Evolutionary conservation across 148 eudicot genomes (phyloP).

Genomic region (Fagopyrum tataricum): DNA sequence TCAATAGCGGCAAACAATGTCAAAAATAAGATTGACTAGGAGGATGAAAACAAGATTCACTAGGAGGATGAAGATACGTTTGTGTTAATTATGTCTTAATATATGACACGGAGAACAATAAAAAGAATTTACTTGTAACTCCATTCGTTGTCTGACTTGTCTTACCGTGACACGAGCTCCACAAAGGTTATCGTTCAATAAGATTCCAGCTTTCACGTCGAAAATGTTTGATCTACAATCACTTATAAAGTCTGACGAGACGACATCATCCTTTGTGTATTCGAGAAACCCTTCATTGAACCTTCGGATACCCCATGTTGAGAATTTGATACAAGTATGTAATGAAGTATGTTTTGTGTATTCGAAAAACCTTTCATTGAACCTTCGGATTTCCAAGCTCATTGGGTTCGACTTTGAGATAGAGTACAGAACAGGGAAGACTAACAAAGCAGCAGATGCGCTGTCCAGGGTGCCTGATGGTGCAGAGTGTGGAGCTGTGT

Average conservation of each 20-base stretch:
- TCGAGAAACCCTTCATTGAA: conserved; percentile 59
- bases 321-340: not conserved
- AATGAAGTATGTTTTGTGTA: no score
- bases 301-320: conserved; percentile 46
- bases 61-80: no score
- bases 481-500: no score
- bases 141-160: no score
- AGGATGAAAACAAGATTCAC: not conserved
- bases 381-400: no score
- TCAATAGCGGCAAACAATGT: conserved; percentile 39
- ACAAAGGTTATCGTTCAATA: conserved; percentile 51
- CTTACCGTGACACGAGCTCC: no score
- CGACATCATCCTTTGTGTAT: conserved; percentile 67
- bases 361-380: no score
- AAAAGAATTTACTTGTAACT: conserved; percentile 49
- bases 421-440: no score
- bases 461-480: no score
- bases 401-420: no score
- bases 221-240: conserved; percentile 65
- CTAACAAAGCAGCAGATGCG: no score
- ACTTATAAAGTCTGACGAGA: conserved; percentile 55
- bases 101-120: not conserved
- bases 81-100: not conserved
- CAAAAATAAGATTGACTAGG: not conserved
- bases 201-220: conserved; percentile 69